Evolutionary conservation across 2,329 filamentous ascomycete species (phyloP).

Genomic region (Elsinoe batatas): DNA sequence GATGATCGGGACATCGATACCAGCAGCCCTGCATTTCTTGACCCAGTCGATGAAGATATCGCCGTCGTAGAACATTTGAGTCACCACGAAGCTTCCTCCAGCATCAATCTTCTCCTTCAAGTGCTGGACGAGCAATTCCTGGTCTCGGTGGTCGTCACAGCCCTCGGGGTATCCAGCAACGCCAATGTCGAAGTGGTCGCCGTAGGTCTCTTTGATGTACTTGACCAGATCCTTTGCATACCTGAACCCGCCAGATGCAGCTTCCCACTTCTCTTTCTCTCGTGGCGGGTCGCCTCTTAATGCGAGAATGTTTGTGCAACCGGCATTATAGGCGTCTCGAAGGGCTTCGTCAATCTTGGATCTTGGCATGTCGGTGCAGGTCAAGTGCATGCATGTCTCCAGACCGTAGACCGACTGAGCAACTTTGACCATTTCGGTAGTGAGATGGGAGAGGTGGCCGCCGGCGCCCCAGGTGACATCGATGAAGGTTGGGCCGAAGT

Average conservation of each 20-base stretch:
- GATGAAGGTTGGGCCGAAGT: slow-evolving; percentile 87
- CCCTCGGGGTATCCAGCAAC: slow-evolving; percentile 96
- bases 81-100: slow-evolving; percentile 87
- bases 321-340: slow-evolving; percentile 79
- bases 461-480: slow-evolving; percentile 98
- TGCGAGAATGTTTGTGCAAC: slow-evolving; percentile 94
- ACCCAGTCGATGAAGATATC: slow-evolving; percentile 94
- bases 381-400: slow-evolving; percentile 98
- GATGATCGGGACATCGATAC: slow-evolving; percentile 74
- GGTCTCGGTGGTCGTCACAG: slow-evolving; percentile 82
- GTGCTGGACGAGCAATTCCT: slow-evolving; percentile 76
- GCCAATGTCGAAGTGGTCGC: slow-evolving; percentile 91
- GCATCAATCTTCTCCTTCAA: slow-evolving; percentile 96
- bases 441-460: slow-evolving; percentile 80
- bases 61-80: slow-evolving; percentile 98
- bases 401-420: slow-evolving; percentile 91
- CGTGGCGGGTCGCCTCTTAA: slow-evolving; percentile 86
- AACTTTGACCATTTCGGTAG: slow-evolving; percentile 94
- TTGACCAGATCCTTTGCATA: slow-evolving; percentile 87
- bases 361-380: slow-evolving; percentile 94
- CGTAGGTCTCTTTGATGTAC: slow-evolving; percentile 70
- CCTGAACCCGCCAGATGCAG: slow-evolving; percentile 73
- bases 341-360: slow-evolving; percentile 86
- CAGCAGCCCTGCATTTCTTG: slow-evolving; percentile 69
- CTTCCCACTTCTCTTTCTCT: slow-evolving; percentile 90